These are phyloP conservation scores for Diaporthe ilicicola DNA, from an alignment of 2,329 filamentous ascomycete genomes.

Conservation along the genomic window DNA sequence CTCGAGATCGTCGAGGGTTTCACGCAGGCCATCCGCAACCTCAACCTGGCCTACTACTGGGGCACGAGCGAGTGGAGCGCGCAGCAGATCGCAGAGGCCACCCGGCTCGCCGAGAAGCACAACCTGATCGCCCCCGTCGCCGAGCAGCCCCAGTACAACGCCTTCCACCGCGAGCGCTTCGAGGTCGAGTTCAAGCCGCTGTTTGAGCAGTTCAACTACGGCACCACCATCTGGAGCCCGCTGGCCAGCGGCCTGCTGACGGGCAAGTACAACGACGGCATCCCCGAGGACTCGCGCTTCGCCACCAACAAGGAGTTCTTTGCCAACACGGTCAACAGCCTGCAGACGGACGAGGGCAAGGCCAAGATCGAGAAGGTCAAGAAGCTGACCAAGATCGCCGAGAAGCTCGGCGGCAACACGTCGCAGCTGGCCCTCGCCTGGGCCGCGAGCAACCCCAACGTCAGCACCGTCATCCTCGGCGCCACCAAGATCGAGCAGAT, in stretches of 20 bases:
- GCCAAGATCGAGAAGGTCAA: conserved; percentile 64
- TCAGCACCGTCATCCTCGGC: conserved; percentile 69
- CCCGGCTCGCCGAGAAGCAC: conserved; percentile 61
- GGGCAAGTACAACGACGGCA: conserved; percentile 71
- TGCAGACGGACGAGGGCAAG: conserved; percentile 62
- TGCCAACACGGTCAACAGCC: conserved; percentile 55
- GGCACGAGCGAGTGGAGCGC: conserved; percentile 68
- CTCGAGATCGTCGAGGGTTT: conserved; percentile 68
- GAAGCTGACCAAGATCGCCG: conserved; percentile 68
- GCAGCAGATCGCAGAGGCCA: conserved; percentile 66
- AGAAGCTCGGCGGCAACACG: conserved; percentile 67
- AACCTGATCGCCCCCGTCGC: conserved; percentile 63
- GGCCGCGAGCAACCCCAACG: conserved; percentile 69
- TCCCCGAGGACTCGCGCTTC: conserved; percentile 68
- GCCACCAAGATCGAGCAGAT: conserved; percentile 67
- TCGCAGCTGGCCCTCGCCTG: conserved; percentile 67
- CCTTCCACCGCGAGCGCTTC: conserved; percentile 68
- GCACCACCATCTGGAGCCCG: conserved; percentile 63
- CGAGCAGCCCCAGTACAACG: conserved; percentile 66
- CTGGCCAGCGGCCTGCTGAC: conserved; percentile 65
- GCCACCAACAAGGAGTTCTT: conserved; percentile 64
- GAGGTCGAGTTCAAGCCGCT: conserved; percentile 68
- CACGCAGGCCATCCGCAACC: conserved; percentile 57
- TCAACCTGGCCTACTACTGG: conserved; percentile 70
- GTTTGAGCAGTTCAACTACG: conserved; percentile 64